A percentile compares a stretch with the other conserved stretches of the same genome.
These are phyloP conservation scores for Madurella fahalii DNA, from an alignment of 2,329 filamentous ascomycete genomes.

Conservation along the genomic window DNA sequence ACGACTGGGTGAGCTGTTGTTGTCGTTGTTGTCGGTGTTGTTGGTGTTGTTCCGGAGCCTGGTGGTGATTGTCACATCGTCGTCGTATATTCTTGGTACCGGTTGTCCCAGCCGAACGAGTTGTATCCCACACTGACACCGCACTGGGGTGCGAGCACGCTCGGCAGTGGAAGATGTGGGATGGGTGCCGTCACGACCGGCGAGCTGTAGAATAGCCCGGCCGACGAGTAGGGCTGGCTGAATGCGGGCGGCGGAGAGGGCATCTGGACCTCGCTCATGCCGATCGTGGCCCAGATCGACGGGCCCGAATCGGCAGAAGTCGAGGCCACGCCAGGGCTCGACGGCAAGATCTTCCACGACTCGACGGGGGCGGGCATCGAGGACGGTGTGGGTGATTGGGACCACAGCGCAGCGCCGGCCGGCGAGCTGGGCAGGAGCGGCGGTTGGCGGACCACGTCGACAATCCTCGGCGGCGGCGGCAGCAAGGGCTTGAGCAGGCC, in stretches of 20 bases:
- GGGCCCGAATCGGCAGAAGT: slow-evolving; percentile 62
- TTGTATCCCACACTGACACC: slow-evolving; percentile 72
- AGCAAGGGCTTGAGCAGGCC: slow-evolving; percentile 82
- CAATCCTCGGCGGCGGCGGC: slow-evolving; percentile 78
- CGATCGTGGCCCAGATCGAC: slow-evolving; percentile 75
- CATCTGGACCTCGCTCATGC: slow-evolving; percentile 68
- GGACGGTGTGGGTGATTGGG: slow-evolving; percentile 61
- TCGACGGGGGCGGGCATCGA: slow-evolving; percentile 70
- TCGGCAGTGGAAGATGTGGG: slow-evolving; percentile 75
- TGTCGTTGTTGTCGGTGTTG: no score
- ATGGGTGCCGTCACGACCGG: slow-evolving; percentile 71
- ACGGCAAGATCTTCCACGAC: slow-evolving; percentile 85
- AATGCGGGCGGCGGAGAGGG: slow-evolving; percentile 76
- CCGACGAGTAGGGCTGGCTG: slow-evolving; percentile 72
- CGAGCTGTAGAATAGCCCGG: slow-evolving; percentile 74
- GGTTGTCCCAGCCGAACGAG: slow-evolving; percentile 76
- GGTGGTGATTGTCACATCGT: slow-evolving; percentile 74
- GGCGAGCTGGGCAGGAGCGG: slow-evolving; percentile 82
- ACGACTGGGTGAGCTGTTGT: slow-evolving; percentile 38
- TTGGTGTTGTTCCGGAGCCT: slow-evolving; percentile 39
- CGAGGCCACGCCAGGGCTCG: slow-evolving; percentile 75
- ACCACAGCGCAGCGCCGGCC: slow-evolving; percentile 73
- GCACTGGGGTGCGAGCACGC: slow-evolving; percentile 81
- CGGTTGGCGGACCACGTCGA: slow-evolving; percentile 84
- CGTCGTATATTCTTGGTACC: slow-evolving; percentile 78